Evolutionary conservation across 2,329 filamentous ascomycete species (phyloP), one percentile per base, ranked within the genome.

Genomic region (Ramichloridium luteum): DNA sequence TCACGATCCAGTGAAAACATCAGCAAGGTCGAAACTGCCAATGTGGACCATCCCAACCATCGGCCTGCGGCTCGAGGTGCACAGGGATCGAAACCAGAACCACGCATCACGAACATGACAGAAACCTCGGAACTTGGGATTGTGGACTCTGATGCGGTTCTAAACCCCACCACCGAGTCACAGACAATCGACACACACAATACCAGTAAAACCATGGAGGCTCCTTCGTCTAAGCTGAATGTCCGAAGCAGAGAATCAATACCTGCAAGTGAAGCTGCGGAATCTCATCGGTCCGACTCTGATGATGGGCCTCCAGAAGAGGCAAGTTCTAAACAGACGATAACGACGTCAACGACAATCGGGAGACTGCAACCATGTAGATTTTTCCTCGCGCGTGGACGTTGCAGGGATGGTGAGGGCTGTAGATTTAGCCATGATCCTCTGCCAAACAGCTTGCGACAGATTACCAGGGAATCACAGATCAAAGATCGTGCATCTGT

Each of bases 221-320:
- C n/a, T 11, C 12, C 23, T 17, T 6, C 13, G 17, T 27, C 18
- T n/a, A 12, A 9, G 9, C 27, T 13, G 17, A 11, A 18, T 22
- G 23, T 5, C 27, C 9, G 32, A 25, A 10, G n/a, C 28, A 2
- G 23, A 37, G 4, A 48, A 46, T 4, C 46, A 51, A 13, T 31
- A 31, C n/a, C n/a, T 9, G 30, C 28, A 13, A 30, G 30, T 5
- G 27, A 17, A 9, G 32, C 34, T 17, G 32, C 13, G 30, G 12
- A 5, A 52, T 50, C 2, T 51, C 47, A 2, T 49, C 53, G 4
- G 32, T 43, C 46, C 2, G 47, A 55, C 34, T n/a, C n/a, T n/a
- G 48, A 49, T 34, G 54, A 58, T 25, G 48, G 43, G 4, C 44
- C 53, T 0, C 62, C 62, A 4, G 56, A 61, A 30, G 40, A 56